These are phyloP conservation scores for Solanum sitiens DNA, from an alignment of 257 asterid genomes.

Conservation along the genomic window DNA sequence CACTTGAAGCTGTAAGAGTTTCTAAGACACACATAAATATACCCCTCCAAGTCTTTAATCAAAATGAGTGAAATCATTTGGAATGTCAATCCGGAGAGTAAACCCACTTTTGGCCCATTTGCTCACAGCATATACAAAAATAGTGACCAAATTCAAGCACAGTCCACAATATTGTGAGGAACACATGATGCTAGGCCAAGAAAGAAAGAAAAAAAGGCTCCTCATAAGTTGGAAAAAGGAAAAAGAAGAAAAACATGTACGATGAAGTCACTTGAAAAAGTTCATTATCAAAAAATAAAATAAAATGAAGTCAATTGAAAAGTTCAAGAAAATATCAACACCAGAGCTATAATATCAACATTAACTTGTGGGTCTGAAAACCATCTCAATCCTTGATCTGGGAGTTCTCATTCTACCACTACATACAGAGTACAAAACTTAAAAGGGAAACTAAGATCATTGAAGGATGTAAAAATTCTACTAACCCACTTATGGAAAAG, in stretches of 20 bases:
- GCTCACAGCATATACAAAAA: not conserved
- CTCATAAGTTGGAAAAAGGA: not conserved
- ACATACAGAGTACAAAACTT: not conserved
- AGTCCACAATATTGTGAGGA: not conserved
- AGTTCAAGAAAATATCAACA: not conserved
- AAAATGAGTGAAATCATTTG: not conserved
- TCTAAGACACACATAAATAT: not conserved
- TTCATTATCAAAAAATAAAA: not conserved
- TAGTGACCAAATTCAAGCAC: not conserved
- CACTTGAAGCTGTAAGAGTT: not conserved
- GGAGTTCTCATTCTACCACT: not conserved
- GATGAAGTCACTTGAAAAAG: not conserved
- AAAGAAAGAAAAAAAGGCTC: not conserved
- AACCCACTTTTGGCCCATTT: not conserved
- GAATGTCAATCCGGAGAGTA: not conserved
- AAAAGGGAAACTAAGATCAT: not conserved
- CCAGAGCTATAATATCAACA: not conserved
- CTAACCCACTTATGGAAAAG: slow-evolving; percentile 96
- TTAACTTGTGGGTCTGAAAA: not conserved
- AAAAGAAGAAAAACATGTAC: not conserved
- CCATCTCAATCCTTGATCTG: not conserved
- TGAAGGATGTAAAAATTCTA: not conserved
- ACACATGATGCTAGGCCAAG: not conserved
- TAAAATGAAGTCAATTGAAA: not conserved
- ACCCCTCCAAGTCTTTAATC: not conserved